Base-by-base conservation (phyloP, 2,329 filamentous ascomycete genomes). In the Pseudogymnoascus sp. region DNA sequence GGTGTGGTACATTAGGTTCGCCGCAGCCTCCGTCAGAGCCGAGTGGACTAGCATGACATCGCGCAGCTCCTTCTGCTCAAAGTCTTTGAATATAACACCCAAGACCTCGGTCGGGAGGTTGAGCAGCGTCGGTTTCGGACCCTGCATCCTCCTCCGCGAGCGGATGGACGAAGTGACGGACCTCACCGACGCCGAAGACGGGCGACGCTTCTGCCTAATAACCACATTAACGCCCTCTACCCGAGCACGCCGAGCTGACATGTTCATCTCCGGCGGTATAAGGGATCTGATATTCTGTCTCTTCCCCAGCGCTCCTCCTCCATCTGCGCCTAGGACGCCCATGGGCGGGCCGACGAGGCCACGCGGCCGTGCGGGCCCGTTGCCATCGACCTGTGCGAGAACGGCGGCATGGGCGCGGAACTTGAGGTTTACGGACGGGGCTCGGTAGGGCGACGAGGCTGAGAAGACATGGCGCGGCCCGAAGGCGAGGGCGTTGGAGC, bases 101-200 rank as follows among this genome's bases (percentile, higher is more conserved):
- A 68, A 29, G 14, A 71, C 64, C 51, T 71, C 69, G 10, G 42
- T 23, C 3, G 69, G 67, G 26, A 70, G 65, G 14, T 42, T 66
- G 5, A 63, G 54, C 1, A 71, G 63, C 23, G 51, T 66, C 29
- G 63, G 66, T 16, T 40, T 11, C 40, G 10, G 21, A 16, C 40
- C n/a, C n/a, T 39, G 21, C 45, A 37, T 63, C n/a, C 63, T 63
- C 45, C 61, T 65, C 16, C 64, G 45, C 2, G 64, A 64, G 2
- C 61, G 37, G 14, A 67, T 60, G n/a, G 66, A 67, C 5, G 64
- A 65, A 4, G 64, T 16, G 26, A 65, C 34, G 5, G 64, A 64
- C 47, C 66, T 67, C 12, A 66, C 63, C 26, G 64, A 67, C n/a
- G 54, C 39, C 3, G 66, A 65, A 1, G 63, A 64, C 2, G 61